Conservation (phyloP, 1,284 basidiomycete genomes). For the Ganoderma multipileum region DNA sequence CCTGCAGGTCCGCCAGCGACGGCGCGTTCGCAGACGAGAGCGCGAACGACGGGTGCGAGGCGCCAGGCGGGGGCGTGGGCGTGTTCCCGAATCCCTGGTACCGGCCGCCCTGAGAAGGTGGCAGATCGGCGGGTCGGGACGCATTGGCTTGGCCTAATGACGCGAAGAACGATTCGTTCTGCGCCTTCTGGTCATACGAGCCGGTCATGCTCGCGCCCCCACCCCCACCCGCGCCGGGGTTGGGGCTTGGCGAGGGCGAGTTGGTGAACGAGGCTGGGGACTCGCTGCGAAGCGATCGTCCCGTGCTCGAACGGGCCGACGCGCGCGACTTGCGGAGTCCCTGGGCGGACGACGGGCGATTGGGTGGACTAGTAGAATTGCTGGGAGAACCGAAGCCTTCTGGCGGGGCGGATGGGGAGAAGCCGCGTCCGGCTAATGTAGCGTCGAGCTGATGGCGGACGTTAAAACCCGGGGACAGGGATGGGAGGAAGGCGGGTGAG, state of each 20-base stretch:
- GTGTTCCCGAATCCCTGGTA: conserved; percentile 87
- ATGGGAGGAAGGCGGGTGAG: conserved; percentile 12
- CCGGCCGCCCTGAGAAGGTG: conserved; percentile 85
- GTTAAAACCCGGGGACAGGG: conserved; percentile 6
- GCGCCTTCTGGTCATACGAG: conserved; percentile 63
- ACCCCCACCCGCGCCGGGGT: conserved; percentile 18
- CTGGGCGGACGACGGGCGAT: conserved; percentile 69
- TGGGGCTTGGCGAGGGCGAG: conserved; percentile 49
- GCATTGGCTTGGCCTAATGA: conserved; percentile 78
- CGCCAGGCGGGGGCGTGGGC: conserved; percentile 56
- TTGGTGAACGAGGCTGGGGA: conserved; percentile 60
- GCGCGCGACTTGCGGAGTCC: conserved; percentile 80
- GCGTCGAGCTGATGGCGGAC: conserved; percentile 64
- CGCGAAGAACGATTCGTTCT: conserved; percentile 82
- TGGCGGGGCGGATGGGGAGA: conserved; percentile 74
- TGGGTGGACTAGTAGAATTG: conserved; percentile 49
- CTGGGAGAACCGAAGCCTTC: conserved; percentile 44
- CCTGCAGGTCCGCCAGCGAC: conserved; percentile 74
- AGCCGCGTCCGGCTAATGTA: conserved; percentile 70
- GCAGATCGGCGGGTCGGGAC: conserved; percentile 70
- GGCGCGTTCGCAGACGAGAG: conserved; percentile 78
- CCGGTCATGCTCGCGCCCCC: conserved; percentile 38
- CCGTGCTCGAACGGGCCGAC: conserved; percentile 58
- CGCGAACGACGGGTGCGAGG: conserved; percentile 64
- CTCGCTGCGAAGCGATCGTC: conserved; percentile 53